Conservation (phyloP, 495 filamentous ascomycete genomes). For the Aspergillus incahuasiensis region DNA sequence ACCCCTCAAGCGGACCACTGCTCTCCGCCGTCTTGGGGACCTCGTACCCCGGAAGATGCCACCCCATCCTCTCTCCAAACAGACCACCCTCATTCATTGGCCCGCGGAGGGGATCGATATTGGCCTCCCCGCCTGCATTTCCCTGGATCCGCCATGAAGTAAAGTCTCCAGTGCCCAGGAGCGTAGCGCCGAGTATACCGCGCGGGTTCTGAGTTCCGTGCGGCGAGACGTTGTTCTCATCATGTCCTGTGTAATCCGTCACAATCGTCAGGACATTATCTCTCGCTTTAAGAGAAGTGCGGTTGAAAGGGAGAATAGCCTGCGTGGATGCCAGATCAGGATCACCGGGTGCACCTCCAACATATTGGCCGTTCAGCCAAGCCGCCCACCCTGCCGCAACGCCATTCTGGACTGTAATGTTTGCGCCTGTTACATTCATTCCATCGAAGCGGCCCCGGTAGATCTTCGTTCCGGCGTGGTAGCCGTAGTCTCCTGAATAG, state of each 20-base stretch:
- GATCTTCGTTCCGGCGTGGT: slow-evolving; percentile 57
- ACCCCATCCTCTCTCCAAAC: slow-evolving; percentile 62
- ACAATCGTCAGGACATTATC: slow-evolving; percentile 62
- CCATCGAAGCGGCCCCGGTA: slow-evolving; percentile 64
- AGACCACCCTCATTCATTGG: slow-evolving; percentile 72
- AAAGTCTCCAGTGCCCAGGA: slow-evolving; percentile 34
- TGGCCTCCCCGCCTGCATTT: slow-evolving; percentile 64
- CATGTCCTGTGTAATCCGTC: slow-evolving; percentile 66
- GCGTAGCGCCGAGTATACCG: slow-evolving; percentile 57
- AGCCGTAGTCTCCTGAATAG: slow-evolving; percentile 70
- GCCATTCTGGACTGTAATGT: slow-evolving; percentile 57
- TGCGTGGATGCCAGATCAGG: slow-evolving; percentile 20
- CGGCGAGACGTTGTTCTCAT: slow-evolving; percentile 59
- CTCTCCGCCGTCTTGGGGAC: slow-evolving; percentile 38
- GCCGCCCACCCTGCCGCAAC: slow-evolving; percentile 50
- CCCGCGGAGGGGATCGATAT: slow-evolving; percentile 58
- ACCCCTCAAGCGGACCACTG: slow-evolving; percentile 49
- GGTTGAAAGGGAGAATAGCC: no score
- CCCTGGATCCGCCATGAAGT: slow-evolving; percentile 70
- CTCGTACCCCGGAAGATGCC: slow-evolving; percentile 55
- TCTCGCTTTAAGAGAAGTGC: no score
- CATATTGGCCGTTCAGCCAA: slow-evolving; percentile 50
- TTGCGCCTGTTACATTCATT: slow-evolving; percentile 22
- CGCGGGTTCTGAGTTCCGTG: slow-evolving; percentile 59
- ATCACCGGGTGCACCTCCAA: slow-evolving; percentile 51